A percentile compares a stretch with the other conserved stretches of the same genome.
Conservation (phyloP, 2,329 filamentous ascomycete genomes). For the Stagonosporopsis rhizophila region DNA sequence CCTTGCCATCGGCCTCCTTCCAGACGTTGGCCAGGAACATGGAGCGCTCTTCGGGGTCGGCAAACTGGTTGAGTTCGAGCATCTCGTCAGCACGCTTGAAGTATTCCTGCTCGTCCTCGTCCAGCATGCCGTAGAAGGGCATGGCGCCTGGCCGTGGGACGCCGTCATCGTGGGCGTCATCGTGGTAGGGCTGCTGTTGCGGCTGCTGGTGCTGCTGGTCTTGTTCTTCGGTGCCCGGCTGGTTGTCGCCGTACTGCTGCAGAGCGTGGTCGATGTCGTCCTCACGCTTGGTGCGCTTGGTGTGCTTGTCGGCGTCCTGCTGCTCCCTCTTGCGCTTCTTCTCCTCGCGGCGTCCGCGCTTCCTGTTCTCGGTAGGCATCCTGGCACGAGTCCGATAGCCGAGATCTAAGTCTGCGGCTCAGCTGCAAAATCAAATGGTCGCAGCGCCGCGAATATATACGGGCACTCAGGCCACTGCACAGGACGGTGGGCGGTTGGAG, state of each 20-base stretch:
- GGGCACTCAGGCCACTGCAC: conserved; percentile 1
- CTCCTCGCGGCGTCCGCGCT: conserved; percentile 63
- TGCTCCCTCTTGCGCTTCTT: conserved; percentile 60
- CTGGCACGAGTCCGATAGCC: conserved; percentile 23
- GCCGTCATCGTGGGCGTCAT: conserved; percentile 40
- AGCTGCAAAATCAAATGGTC: not conserved
- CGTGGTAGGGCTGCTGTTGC: conserved; percentile 23
- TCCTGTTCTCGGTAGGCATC: conserved; percentile 68
- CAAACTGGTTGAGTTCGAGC: conserved; percentile 89
- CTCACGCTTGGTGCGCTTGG: conserved; percentile 46
- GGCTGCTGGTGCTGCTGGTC: conserved; percentile 11
- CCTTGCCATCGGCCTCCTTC: conserved; percentile 86
- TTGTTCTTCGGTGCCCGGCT: conserved; percentile 28
- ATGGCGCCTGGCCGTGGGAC: conserved; percentile 59
- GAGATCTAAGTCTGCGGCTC: conserved; percentile 17
- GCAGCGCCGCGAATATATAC: conserved; percentile 8
- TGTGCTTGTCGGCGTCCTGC: conserved; percentile 43
- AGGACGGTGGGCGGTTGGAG: not conserved
- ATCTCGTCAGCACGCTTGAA: conserved; percentile 89
- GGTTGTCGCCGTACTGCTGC: conserved; percentile 28
- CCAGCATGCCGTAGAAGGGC: conserved; percentile 91
- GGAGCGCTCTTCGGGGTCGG: conserved; percentile 66
- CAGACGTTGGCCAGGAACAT: conserved; percentile 78
- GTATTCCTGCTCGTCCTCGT: conserved; percentile 93
- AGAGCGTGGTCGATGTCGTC: conserved; percentile 19